Evolutionary conservation across 1,284 basidiomycete genomes (phyloP).

Genomic region (Ustilago curta): DNA sequence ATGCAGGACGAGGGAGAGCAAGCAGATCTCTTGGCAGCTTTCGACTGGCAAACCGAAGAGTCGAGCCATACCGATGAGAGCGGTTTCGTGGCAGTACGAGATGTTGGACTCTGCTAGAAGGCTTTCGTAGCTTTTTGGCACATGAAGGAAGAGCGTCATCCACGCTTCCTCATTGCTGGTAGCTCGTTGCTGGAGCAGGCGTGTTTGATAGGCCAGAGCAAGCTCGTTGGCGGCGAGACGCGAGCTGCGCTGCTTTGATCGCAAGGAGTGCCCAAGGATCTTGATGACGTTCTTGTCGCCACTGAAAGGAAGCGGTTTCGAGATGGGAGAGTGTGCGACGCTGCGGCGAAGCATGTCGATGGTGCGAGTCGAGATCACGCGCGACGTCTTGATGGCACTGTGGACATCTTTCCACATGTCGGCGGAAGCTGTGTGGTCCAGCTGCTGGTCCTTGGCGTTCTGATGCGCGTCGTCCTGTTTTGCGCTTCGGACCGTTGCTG

Average conservation of each 20-base stretch:
- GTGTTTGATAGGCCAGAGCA: constrained; percentile 26
- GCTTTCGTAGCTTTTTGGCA: constrained; percentile 28
- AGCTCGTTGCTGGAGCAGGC: constrained; percentile 30
- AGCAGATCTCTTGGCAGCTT: constrained; percentile 42
- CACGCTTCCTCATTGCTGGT: constrained; percentile 29
- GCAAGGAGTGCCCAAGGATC: constrained; percentile 23
- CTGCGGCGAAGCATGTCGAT: constrained; percentile 36
- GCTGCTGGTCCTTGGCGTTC: background rate
- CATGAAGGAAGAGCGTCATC: constrained; percentile 16
- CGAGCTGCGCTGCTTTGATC: constrained; percentile 18
- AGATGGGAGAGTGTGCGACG: constrained; percentile 19
- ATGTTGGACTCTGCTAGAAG: constrained; percentile 16
- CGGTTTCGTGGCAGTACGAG: constrained; percentile 41
- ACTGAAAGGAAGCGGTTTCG: constrained; percentile 15
- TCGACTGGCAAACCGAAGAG: constrained; percentile 44
- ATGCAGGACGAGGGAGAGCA: constrained; percentile 49
- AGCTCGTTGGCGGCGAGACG: constrained; percentile 41
- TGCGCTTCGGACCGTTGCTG: background rate
- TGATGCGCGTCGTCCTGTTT: background rate
- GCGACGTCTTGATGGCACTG: constrained; percentile 19
- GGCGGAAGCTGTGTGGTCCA: constrained; percentile 7
- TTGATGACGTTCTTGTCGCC: constrained; percentile 25
- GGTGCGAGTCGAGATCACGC: constrained; percentile 13
- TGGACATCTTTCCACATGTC: constrained; percentile 31
- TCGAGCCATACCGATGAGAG: constrained; percentile 40